Percentiles rank a stretch among this genome's conserved stretches.
These are phyloP conservation scores for Dioszegia hungarica DNA, from an alignment of 768 basidiomycete genomes.

Conservation along the genomic window DNA sequence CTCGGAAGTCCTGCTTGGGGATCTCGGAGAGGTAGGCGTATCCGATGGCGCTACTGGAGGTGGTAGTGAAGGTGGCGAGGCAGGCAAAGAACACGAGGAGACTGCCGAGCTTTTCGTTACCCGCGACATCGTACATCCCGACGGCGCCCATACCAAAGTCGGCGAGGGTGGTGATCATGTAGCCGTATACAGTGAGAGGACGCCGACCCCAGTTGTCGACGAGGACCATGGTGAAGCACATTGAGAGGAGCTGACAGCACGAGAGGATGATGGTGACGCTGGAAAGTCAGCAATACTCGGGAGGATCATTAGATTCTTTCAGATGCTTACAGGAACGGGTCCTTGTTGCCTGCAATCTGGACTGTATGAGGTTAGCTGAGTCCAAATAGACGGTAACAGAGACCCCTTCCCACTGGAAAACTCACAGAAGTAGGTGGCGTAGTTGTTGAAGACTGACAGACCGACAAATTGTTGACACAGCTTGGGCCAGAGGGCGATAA, in stretches of 20 bases:
- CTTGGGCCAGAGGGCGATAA: conserved; percentile 22
- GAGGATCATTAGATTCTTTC: no score
- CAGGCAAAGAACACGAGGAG: conserved; percentile 28
- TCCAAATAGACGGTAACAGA: no score
- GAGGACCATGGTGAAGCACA: not conserved
- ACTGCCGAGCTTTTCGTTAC: conserved; percentile 5
- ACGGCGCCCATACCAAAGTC: conserved; percentile 15
- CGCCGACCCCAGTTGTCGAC: conserved; percentile 11
- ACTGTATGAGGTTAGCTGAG: not conserved
- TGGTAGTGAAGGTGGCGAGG: conserved; percentile 27
- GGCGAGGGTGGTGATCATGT: conserved; percentile 8
- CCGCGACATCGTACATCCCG: conserved; percentile 18
- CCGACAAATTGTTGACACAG: conserved; percentile 13
- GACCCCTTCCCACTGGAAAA: no score
- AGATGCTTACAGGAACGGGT: conserved; percentile 13
- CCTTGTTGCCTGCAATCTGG: conserved; percentile 15
- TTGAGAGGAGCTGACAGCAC: conserved; percentile 8
- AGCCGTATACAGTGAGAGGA: conserved; percentile 15
- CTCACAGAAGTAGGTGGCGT: conserved; percentile 20
- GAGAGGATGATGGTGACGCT: conserved; percentile 15
- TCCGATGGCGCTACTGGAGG: conserved; percentile 16
- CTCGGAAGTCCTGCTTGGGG: conserved; percentile 20
- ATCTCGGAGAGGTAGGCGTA: conserved; percentile 26
- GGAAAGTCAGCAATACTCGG: no score
- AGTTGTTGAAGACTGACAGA: conserved; percentile 9